Evolutionary conservation across 2,329 filamentous ascomycete genomes (phyloP).

Genomic region (Colletotrichum lupini): DNA sequence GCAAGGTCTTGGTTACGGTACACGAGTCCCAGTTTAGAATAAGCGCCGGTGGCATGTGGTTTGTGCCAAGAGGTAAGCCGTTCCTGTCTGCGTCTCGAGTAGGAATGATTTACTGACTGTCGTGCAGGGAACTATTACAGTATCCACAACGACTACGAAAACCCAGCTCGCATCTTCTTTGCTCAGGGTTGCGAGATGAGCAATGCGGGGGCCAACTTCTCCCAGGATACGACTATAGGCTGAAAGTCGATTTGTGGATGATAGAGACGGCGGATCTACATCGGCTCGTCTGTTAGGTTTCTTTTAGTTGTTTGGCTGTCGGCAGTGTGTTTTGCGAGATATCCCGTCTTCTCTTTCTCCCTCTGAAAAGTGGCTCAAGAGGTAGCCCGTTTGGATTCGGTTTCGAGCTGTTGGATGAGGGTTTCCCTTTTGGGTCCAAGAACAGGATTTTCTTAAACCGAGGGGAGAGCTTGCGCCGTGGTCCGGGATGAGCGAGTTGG

Average conservation of each 20-base stretch:
- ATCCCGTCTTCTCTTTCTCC: neutral
- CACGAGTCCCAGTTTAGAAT: slow-evolving; percentile 83
- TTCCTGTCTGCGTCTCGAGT: neutral
- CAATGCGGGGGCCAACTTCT: neutral
- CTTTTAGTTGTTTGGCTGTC: neutral
- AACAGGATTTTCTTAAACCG: neutral
- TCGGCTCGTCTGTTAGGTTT: neutral
- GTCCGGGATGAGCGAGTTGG: neutral
- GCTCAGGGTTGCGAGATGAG: slow-evolving; percentile 80
- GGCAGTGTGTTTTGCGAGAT: neutral
- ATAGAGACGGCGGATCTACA: neutral
- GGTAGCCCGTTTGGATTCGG: neutral
- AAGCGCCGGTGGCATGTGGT: slow-evolving; percentile 88
- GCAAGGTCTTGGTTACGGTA: slow-evolving; percentile 83
- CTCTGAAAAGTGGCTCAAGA: neutral
- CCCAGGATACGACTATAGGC: slow-evolving; percentile 32
- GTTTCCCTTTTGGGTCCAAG: neutral
- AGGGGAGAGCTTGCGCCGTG: neutral
- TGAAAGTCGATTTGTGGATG: neutral
- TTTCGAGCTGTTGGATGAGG: neutral
- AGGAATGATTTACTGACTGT: slow-evolving; percentile 17
- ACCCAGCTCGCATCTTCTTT: slow-evolving; percentile 86
- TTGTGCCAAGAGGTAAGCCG: slow-evolving; percentile 89
- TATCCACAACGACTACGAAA: slow-evolving; percentile 82
- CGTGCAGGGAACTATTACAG: slow-evolving; percentile 92